Evolutionary conservation across 768 basidiomycete genomes (phyloP), one percentile per base, ranked within the genome.

Genomic region (Russula ochroleuca): DNA sequence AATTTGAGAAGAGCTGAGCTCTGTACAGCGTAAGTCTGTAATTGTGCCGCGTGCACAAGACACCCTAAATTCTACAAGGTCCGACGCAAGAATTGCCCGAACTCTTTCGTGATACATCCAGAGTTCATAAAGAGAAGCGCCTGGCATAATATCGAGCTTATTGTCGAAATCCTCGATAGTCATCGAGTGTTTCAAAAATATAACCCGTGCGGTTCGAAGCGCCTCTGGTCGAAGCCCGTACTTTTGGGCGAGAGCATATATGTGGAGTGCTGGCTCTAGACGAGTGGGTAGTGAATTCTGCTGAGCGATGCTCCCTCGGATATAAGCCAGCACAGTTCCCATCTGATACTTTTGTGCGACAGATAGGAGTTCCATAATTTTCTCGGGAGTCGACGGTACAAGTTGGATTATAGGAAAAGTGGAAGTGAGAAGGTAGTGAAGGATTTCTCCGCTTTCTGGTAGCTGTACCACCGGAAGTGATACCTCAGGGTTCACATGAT

Each of bases 261-360:
- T 21, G 5, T 9, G n/a, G 21, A 59, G 19, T 1, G 57, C 50
- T 2, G 40, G 53, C 3, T 51, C 56, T 63, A 25, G 62, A 2
- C 9, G 25, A 7, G 25, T 33, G 28, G 37, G 38, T 11, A 38
- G 25, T 11, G 51, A 25, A 31, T 49, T 31, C 25, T 40, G 35
- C 33, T 0, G 31, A 23, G 57, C 9, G 2, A 54, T 33, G 25
- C 4, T 13, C 2, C 41, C 50, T 2, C 57, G 57, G 9, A 64
- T 33, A 14, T 50, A 37, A 10, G 35, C 0, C 10, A 64, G 10
- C 0, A 28, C 52, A 10, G 63, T 53, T 8, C 14, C 28, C 57
- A 59, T 59, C 15, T 49, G 21, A 41, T 64, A 64, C 28, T 54
- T 54, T 21, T 59, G 50, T 0, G 63, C 63, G 11, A 54, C 57